Conservation (phyloP, 345 rosid species). For the Eucalyptus sp. region DNA sequence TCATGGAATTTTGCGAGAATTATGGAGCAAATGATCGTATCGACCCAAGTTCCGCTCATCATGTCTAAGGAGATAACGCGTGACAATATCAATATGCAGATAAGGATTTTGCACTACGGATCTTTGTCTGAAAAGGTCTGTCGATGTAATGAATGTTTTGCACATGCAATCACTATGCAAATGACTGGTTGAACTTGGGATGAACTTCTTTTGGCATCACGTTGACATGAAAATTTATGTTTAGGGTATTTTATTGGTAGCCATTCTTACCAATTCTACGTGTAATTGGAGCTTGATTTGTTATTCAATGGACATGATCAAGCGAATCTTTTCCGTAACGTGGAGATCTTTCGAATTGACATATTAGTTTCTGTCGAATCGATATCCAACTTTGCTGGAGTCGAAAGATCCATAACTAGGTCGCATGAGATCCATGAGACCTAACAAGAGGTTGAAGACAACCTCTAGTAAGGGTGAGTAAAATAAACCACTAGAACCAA, state of each 20-base stretch:
- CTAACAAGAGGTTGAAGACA: neutral
- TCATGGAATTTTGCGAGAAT: constrained; percentile 1
- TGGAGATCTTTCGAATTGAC: neutral
- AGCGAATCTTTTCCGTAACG: neutral
- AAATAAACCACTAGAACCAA: neutral
- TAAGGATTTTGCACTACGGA: neutral
- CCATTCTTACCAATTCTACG: neutral
- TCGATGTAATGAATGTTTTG: neutral
- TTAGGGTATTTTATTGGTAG: neutral
- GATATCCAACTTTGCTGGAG: neutral
- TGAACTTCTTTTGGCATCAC: neutral
- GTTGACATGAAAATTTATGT: neutral
- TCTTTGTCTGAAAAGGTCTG: neutral
- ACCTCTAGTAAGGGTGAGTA: too few species aligned
- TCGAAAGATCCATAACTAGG: neutral
- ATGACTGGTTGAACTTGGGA: neutral
- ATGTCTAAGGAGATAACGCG: neutral
- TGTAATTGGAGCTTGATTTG: neutral
- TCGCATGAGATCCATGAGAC: neutral
- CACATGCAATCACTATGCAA: neutral
- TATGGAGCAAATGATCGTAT: neutral
- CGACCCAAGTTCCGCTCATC: neutral
- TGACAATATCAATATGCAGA: neutral
- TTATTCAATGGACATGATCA: neutral
- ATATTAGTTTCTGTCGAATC: neutral